Evolutionary conservation across 768 basidiomycete species (phyloP).

Genomic region (Sarcomyxa edulis): DNA sequence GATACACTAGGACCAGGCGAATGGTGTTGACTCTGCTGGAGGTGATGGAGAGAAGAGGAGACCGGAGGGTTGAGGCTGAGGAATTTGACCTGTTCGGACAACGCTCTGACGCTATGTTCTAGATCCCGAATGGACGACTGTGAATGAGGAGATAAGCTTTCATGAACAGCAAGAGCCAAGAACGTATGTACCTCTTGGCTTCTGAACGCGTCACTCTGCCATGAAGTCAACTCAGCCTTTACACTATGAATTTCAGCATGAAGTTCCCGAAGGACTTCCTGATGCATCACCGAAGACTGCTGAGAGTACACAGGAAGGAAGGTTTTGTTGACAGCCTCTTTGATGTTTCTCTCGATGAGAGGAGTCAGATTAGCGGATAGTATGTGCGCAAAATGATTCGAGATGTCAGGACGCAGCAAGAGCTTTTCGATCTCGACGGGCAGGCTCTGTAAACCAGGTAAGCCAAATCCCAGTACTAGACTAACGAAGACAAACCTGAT

Average conservation of each 20-base stretch:
- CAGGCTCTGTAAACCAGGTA: constrained; percentile 44
- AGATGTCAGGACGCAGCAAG: constrained; percentile 70
- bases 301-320: constrained; percentile 75
- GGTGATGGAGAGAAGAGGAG: constrained; percentile 31
- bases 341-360: constrained; percentile 75
- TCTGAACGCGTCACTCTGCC: constrained; percentile 76
- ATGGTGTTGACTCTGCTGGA: constrained; percentile 34
- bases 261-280: constrained; percentile 73
- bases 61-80: constrained; percentile 50
- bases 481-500: constrained; percentile 47
- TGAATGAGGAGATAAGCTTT: constrained; percentile 6
- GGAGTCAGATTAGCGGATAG: constrained; percentile 71
- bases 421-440: constrained; percentile 78
- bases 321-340: constrained; percentile 68
- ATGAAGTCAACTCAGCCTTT: constrained; percentile 74
- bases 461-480: background rate
- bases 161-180: constrained; percentile 5
- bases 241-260: constrained; percentile 69
- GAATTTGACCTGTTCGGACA: constrained; percentile 83
- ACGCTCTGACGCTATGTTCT: constrained; percentile 67
- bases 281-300: constrained; percentile 72
- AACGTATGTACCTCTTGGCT: constrained; percentile 63
- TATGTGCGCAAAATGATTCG: constrained; percentile 70
- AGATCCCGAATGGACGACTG: constrained; percentile 76
- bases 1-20: constrained; percentile 33